These are phyloP conservation scores for Heritiera fomes DNA, from an alignment of 345 rosid species.

Conservation along the genomic window DNA sequence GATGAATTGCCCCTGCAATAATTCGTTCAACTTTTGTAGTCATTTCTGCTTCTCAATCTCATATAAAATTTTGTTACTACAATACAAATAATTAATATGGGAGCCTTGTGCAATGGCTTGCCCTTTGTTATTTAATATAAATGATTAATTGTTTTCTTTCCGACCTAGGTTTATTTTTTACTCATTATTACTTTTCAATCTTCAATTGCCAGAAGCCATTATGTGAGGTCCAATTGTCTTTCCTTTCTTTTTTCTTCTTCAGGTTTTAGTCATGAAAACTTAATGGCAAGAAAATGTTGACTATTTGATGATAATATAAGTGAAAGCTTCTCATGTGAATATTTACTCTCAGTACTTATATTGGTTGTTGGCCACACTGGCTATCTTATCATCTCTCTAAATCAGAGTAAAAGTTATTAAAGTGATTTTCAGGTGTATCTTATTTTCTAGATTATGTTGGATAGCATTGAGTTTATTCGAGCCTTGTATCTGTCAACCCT, in stretches of 20 bases:
- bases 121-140: neutral
- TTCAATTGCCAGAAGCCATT: no score
- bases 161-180: neutral
- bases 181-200: neutral
- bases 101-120: no score
- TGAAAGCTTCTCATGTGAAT: neutral
- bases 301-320: neutral
- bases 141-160: neutral
- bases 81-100: neutral
- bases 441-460: no score
- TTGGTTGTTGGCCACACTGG: neutral
- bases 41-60: neutral
- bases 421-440: no score
- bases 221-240: neutral
- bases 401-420: no score
- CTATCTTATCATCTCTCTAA: no score
- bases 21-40: constrained; percentile 5
- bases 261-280: neutral
- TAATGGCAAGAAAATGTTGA: neutral
- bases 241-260: no score
- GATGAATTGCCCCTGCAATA: neutral
- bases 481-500: neutral
- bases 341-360: neutral
- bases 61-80: neutral
- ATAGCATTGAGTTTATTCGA: no score